These are phyloP conservation scores for Aurantiochytrium sp. DNA, from an alignment of 108 stramenopile genomes.

Conservation along the genomic window DNA sequence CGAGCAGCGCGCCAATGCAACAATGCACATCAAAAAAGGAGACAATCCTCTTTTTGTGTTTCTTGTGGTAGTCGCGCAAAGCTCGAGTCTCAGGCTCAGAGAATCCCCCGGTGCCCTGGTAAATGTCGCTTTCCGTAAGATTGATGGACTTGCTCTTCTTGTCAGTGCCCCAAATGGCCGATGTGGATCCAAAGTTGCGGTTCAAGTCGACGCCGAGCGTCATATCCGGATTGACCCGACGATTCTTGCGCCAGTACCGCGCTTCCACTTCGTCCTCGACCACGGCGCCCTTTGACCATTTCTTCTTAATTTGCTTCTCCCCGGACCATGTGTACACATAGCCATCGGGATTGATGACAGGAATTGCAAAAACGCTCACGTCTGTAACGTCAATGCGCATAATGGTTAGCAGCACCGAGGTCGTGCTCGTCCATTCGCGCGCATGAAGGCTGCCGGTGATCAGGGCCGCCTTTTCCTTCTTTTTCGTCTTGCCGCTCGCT, in stretches of 20 bases:
- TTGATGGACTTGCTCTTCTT: conserved; percentile 18
- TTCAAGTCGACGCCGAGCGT: not conserved
- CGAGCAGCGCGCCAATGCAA: not conserved
- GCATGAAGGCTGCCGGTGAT: not conserved
- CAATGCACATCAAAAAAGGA: conserved; percentile 11
- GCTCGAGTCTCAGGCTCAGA: conserved; percentile 1
- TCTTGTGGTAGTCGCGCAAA: conserved; percentile 2
- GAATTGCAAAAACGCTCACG: not conserved
- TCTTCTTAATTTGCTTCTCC: not conserved
- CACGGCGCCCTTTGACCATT: not conserved
- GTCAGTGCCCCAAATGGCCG: conserved; percentile 15
- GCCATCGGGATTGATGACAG: not conserved
- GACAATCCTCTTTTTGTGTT: conserved; percentile 14
- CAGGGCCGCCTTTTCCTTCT: not conserved
- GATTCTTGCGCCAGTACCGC: conserved; percentile 16
- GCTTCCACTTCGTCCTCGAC: not conserved
- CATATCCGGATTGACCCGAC: not conserved
- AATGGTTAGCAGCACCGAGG: not conserved
- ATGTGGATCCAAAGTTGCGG: not conserved
- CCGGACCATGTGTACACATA: conserved; percentile 10
- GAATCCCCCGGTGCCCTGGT: not conserved
- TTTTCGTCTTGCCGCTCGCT: not conserved
- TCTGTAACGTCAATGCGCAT: not conserved
- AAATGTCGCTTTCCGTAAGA: conserved; percentile 5
- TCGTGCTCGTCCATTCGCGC: not conserved